Evolutionary conservation across 2,329 filamentous ascomycete genomes (phyloP).

Genomic region (Xylariaceae sp.): DNA sequence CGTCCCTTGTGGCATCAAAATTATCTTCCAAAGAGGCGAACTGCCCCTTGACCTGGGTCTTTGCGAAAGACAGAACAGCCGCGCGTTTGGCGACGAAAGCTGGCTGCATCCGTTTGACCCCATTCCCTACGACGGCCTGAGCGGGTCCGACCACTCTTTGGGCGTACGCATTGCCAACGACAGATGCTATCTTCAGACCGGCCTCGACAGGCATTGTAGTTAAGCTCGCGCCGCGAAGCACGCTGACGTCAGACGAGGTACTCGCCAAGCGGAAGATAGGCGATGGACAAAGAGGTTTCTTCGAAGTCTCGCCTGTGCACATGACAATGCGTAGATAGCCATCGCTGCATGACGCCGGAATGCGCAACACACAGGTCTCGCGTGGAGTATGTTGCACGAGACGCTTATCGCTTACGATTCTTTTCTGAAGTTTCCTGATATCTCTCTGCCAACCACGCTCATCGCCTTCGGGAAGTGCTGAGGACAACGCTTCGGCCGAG

Average conservation of each 20-base stretch:
- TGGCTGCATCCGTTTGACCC: slow-evolving; percentile 30
- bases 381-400: slow-evolving; percentile 47
- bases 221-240: slow-evolving; percentile 61
- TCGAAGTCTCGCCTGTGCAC: slow-evolving; percentile 42
- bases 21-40: slow-evolving; percentile 34
- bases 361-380: slow-evolving; percentile 62
- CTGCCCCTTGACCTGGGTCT: slow-evolving; percentile 28
- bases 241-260: slow-evolving; percentile 56
- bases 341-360: slow-evolving; percentile 59
- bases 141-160: slow-evolving; percentile 42
- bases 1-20: slow-evolving; percentile 32
- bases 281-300: slow-evolving; percentile 58
- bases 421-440: slow-evolving; percentile 59
- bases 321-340: slow-evolving; percentile 67
- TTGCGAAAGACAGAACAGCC: slow-evolving; percentile 37
- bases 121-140: slow-evolving; percentile 38
- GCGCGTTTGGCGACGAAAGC: slow-evolving; percentile 37
- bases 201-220: slow-evolving; percentile 62
- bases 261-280: slow-evolving; percentile 68
- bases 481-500: slow-evolving; percentile 37
- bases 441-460: slow-evolving; percentile 67
- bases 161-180: slow-evolving; percentile 43
- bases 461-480: slow-evolving; percentile 51
- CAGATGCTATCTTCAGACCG: slow-evolving; percentile 54
- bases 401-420: slow-evolving; percentile 43